These are phyloP conservation scores for sorghum (Sorghum bicolor) DNA, from an alignment of 176 grass and related monocot genomes.

Conservation along the genomic window DNA sequence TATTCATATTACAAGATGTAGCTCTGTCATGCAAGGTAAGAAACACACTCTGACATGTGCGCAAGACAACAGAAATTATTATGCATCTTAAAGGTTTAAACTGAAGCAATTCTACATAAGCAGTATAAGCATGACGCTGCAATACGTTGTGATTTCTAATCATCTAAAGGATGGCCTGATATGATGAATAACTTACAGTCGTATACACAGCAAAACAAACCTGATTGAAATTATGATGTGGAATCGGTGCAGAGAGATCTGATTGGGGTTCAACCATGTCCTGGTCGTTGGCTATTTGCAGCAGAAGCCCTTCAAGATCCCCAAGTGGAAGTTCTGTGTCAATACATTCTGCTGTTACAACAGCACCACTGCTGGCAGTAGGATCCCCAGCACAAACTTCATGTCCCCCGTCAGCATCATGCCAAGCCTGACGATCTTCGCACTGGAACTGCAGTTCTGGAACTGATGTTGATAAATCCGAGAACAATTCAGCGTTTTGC, in stretches of 20 bases:
- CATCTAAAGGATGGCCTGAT: not conserved
- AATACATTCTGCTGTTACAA: not conserved
- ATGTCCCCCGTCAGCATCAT: not conserved
- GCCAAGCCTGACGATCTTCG: conserved; percentile 13
- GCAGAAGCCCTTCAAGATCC: conserved; percentile 60
- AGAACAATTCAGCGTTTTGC: conserved; percentile 5
- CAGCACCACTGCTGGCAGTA: not conserved
- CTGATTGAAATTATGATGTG: not conserved
- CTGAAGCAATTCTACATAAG: not conserved
- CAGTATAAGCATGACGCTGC: not conserved
- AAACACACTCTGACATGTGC: not conserved
- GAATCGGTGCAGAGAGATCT: conserved; percentile 22
- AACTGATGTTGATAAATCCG: not conserved
- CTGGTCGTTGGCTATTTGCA: conserved; percentile 47
- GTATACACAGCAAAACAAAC: conserved; percentile 23
- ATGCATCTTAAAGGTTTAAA: not conserved
- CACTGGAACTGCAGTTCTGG: conserved; percentile 23
- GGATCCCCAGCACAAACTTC: conserved; percentile 22
- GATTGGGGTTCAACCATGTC: conserved; percentile 9
- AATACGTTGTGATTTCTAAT: not conserved
- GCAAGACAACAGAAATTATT: not conserved
- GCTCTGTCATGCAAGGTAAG: not conserved
- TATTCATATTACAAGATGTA: conserved; percentile 17
- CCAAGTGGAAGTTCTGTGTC: conserved; percentile 28
- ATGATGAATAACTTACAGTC: not conserved